A percentile compares a stretch with the other conserved stretches of the same genome.
Evolutionary conservation across 768 basidiomycete genomes (phyloP).

Genomic region (Coprinopsis sp.): DNA sequence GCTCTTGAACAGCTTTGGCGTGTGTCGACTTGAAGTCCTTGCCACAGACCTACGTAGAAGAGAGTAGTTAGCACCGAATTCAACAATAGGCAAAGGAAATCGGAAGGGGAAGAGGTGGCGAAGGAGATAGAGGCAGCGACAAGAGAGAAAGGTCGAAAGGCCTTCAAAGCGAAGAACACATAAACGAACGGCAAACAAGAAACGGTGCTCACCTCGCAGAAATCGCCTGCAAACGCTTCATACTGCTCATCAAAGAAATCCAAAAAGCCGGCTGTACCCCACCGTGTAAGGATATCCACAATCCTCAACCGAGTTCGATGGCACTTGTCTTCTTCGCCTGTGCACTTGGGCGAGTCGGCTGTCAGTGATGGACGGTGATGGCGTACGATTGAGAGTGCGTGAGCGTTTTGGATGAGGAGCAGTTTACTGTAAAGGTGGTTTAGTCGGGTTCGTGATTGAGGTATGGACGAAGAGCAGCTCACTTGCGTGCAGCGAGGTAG

Average conservation of each 20-base stretch:
- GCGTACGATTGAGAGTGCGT: conserved; percentile 3
- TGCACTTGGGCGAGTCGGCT: conserved; percentile 3
- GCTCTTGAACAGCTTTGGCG: conserved; percentile 12
- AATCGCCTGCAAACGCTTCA: not conserved
- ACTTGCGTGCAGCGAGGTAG: conserved; percentile 24
- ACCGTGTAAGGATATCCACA: conserved; percentile 14
- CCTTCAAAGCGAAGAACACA: conserved; percentile 12
- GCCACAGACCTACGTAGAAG: conserved; percentile 21
- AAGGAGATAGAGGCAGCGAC: too few species aligned
- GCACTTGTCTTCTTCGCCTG: conserved; percentile 14
- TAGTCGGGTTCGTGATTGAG: too few species aligned
- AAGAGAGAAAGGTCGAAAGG: too few species aligned
- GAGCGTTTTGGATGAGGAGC: conserved; percentile 1
- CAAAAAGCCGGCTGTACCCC: conserved; percentile 8
- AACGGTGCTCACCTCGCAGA: conserved; percentile 1
- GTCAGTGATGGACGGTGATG: conserved; percentile 1
- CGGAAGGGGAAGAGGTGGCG: too few species aligned
- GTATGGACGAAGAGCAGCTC: conserved; percentile 21
- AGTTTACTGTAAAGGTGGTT: too few species aligned
- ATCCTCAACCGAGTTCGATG: conserved; percentile 16
- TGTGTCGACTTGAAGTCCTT: conserved; percentile 14
- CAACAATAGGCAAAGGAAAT: too few species aligned
- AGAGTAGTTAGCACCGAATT: too few species aligned
- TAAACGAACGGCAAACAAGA: conserved; percentile 11
- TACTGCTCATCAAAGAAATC: conserved; percentile 6